Evolutionary conservation across 2,329 filamentous ascomycete genomes (phyloP), one percentile per base, ranked within the genome.

Genomic region (Iodosphaeria phyllophila): DNA sequence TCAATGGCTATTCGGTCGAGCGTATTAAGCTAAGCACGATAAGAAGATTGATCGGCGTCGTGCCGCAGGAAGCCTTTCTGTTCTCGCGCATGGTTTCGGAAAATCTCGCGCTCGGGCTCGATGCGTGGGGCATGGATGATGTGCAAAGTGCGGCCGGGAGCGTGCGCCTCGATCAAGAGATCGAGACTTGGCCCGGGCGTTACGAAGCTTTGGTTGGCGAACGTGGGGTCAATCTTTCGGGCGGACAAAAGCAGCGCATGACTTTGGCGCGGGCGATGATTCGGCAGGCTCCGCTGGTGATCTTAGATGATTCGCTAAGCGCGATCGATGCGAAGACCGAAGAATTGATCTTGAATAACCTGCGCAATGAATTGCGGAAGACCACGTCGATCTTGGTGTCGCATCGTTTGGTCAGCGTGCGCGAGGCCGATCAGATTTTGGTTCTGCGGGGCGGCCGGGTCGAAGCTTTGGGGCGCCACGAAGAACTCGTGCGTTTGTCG

Each of bases 291-390:
- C 69, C 69, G 24, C 66, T 80, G 25, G 57, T 80, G 13, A 60
- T 80, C 28, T 54, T 80, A 0, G 74, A 80, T 35, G 74, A 80
- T 43, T 68, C 74, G 0, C 78, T 76, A 3, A 74, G 70, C 2
- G 72, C 73, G 4, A 59, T 80, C 13, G 65, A 76, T 26, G 64
- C 67, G 0, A 58, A 65, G 13, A 71, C 64, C 1, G 64, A 71
- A 37, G 53, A 57, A 16, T 53, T 60, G 25, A 70, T 71, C 18
- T 63, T 69, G 4, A 16, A 16, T 13, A 60, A 60, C 11, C 25
- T 27, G 20, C 12, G 22, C 11, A 21, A 22, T n/a, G 14, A 8
- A 13, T 57, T 50, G 28, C 13, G 10, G 9, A 18, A 18, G 8
- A 13, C 20, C 8, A 27, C 25, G 9, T 21, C 20, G 5, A 16